Conservation (phyloP, 805 yeast species). For the Spathaspora girioi region DNA sequence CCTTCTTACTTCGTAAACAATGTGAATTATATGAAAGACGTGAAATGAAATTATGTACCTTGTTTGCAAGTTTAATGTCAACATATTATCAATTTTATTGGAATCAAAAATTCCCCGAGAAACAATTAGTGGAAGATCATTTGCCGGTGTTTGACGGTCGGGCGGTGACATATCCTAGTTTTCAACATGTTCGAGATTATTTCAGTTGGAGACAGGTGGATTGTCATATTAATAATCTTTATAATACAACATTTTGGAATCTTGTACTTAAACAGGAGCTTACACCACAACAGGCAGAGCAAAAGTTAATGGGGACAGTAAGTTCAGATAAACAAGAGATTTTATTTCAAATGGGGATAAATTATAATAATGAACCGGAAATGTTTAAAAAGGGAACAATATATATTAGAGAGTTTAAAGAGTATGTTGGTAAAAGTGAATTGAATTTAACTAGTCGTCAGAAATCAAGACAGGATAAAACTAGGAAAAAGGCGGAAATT, state of each 20-base stretch:
- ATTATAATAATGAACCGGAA: slow-evolving; percentile 88
- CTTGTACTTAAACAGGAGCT: slow-evolving; percentile 57
- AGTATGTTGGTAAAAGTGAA: slow-evolving; percentile 9
- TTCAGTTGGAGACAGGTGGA: slow-evolving; percentile 95
- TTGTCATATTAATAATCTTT: slow-evolving; percentile 91
- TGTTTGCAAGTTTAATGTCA: slow-evolving; percentile 79
- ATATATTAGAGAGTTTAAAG: slow-evolving; percentile 46
- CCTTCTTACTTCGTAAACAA: slow-evolving; percentile 64
- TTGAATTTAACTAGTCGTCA: slow-evolving; percentile 36
- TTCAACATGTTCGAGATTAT: slow-evolving; percentile 65
- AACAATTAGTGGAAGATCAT: slow-evolving; percentile 44
- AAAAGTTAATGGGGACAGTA: slow-evolving; percentile 68
- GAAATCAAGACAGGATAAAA: slow-evolving; percentile 45
- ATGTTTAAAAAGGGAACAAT: slow-evolving; percentile 83
- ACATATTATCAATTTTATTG: slow-evolving; percentile 71
- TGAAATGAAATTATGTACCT: slow-evolving; percentile 73
- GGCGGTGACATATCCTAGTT: slow-evolving; percentile 79
- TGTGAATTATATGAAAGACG: slow-evolving; percentile 80
- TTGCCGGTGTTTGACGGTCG: slow-evolving; percentile 91
- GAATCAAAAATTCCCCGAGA: slow-evolving; percentile 50
- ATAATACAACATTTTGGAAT: slow-evolving; percentile 91
- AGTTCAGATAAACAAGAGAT: slow-evolving; percentile 88
- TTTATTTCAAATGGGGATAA: slow-evolving; percentile 75
- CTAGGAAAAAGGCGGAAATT: slow-evolving; percentile 45
- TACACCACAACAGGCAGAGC: slow-evolving; percentile 79